phyloP scores from a whole-genome alignment of 768 basidiomycete species.

The Podaxis carcinomalis region DNA sequence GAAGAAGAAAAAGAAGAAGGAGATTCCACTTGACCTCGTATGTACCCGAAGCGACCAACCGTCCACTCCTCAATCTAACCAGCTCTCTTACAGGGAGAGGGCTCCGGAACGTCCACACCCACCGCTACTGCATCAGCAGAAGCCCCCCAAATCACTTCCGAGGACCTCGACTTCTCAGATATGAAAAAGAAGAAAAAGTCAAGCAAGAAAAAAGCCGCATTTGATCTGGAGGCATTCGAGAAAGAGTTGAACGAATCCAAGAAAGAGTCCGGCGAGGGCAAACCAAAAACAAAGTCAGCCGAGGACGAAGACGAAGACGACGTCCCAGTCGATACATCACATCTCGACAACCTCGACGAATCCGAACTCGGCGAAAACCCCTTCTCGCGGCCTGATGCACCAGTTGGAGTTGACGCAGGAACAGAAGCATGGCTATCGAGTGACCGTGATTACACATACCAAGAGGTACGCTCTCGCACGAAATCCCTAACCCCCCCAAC shows the following conservation, averaged over 20 bases:
- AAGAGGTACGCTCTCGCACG: constrained; percentile 56
- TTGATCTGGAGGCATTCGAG: constrained; percentile 92
- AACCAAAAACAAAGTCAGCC: constrained; percentile 14
- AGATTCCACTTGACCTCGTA: constrained; percentile 80
- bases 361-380: constrained; percentile 87
- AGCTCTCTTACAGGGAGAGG: constrained; percentile 46
- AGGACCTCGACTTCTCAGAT: constrained; percentile 92
- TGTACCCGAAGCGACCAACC: constrained; percentile 22
- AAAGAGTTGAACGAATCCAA: constrained; percentile 80
- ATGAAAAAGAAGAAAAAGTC: constrained; percentile 96
- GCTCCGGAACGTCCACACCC: constrained; percentile 63
- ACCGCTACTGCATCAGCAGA: constrained; percentile 32
- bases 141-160: constrained; percentile 47
- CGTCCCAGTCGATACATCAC: constrained; percentile 57
- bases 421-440: constrained; percentile 87
- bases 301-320: constrained; percentile 55
- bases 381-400: constrained; percentile 58
- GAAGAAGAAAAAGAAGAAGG: constrained; percentile 94
- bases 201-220: constrained; percentile 81
- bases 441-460: constrained; percentile 95
- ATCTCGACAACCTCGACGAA: constrained; percentile 69
- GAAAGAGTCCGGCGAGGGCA: constrained; percentile 47
- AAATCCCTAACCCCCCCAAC: background rate
- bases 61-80: constrained; percentile 1
- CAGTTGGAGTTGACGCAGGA: constrained; percentile 64